phyloP scores from a whole-genome alignment of 805 yeast species.

The Yarrowia sp. region DNA sequence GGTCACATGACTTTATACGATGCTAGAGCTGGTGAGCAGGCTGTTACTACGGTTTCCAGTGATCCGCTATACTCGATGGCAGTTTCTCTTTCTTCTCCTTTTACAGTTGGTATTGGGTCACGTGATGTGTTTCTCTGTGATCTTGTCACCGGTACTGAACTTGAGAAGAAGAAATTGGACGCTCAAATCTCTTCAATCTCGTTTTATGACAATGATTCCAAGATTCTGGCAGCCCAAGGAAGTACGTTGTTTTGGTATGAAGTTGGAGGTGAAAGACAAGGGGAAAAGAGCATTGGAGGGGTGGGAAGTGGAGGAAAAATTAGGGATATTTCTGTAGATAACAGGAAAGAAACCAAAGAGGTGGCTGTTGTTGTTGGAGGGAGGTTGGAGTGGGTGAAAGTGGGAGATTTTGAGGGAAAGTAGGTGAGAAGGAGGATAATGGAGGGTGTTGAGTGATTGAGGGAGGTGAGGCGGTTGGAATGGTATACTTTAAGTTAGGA shows the following conservation, averaged over 20 bases:
- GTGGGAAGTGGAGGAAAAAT: background rate
- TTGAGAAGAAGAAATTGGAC: background rate
- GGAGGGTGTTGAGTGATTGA: no score
- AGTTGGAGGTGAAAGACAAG: background rate
- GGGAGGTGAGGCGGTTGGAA: no score
- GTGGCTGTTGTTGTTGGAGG: constrained; percentile 16
- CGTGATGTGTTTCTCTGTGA: constrained; percentile 7
- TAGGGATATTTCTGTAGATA: background rate
- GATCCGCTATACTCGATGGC: background rate
- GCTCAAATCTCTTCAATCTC: no score
- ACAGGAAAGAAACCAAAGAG: constrained; percentile 5
- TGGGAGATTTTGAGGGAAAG: background rate
- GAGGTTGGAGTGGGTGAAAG: background rate
- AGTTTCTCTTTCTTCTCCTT: constrained; percentile 3
- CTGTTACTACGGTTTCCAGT: background rate
- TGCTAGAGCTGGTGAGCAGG: constrained; percentile 11
- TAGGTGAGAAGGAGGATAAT: background rate
- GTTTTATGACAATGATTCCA: constrained; percentile 18
- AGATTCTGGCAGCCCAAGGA: background rate
- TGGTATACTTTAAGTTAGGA: no score
- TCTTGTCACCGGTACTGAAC: constrained; percentile 1
- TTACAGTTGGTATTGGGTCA: background rate
- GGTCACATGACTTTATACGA: constrained; percentile 41
- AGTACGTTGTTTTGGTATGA: background rate
- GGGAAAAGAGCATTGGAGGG: background rate